Conservation (phyloP, 2,329 filamentous ascomycete genomes). For the Nemania diffusa region DNA sequence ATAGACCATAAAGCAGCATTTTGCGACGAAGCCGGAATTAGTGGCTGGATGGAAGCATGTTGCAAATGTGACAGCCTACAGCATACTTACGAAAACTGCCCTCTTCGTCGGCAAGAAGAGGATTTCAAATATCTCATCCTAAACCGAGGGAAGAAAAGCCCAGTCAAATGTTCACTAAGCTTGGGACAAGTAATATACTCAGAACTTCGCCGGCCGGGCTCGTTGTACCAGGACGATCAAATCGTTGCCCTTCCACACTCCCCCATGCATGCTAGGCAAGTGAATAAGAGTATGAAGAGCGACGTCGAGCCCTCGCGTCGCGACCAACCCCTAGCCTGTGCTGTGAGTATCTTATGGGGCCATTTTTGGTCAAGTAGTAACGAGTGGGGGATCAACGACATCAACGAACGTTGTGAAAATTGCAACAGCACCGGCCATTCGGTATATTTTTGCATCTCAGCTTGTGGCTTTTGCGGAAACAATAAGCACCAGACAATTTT, state of each 20-base stretch:
- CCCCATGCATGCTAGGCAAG: not conserved
- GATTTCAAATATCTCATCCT: constrained; percentile 23
- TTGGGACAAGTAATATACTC: not conserved
- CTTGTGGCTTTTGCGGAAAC: constrained; percentile 9
- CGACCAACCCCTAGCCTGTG: not conserved
- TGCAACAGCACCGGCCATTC: not conserved
- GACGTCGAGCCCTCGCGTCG: not conserved
- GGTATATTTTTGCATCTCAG: not conserved
- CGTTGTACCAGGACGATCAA: not conserved
- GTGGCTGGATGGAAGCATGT: constrained; percentile 28
- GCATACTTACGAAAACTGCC: constrained; percentile 18
- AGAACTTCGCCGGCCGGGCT: not conserved
- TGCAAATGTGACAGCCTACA: constrained; percentile 20
- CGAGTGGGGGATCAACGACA: not conserved
- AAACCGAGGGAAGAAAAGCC: constrained; percentile 12
- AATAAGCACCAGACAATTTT: not conserved
- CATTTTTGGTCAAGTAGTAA: not conserved
- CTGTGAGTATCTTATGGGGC: constrained; percentile 1
- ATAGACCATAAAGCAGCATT: constrained; percentile 11
- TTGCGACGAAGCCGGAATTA: not conserved
- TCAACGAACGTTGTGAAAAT: not conserved
- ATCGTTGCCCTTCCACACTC: constrained; percentile 5
- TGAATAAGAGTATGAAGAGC: too few species aligned
- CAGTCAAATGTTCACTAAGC: constrained; percentile 12
- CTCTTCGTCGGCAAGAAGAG: not conserved